phyloP scores from a whole-genome alignment of 805 yeast species.

The Gaillardinia entomophila region DNA sequence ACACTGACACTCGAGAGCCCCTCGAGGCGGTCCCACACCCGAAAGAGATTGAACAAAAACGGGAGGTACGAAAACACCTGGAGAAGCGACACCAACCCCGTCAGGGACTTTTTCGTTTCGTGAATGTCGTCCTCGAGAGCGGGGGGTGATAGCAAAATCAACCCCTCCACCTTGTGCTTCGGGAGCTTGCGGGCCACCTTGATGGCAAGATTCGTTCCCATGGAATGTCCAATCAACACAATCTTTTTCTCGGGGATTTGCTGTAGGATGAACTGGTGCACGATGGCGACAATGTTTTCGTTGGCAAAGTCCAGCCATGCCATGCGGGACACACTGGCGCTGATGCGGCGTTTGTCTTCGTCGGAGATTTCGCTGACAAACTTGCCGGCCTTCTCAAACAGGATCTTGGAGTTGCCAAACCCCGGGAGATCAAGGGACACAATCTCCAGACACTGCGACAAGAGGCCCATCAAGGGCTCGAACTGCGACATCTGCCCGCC shows the following conservation, averaged over 20 bases:
- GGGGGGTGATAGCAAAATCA: constrained; percentile 50
- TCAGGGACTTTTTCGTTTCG: constrained; percentile 1
- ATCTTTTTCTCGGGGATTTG: constrained; percentile 34
- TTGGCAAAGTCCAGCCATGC: constrained; percentile 36
- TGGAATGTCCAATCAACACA: constrained; percentile 63
- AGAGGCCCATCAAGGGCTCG: constrained; percentile 61
- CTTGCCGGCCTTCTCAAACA: constrained; percentile 10
- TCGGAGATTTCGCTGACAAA: constrained; percentile 17
- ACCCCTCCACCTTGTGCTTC: constrained; percentile 36
- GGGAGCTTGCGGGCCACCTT: constrained; percentile 38
- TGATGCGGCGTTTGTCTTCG: constrained; percentile 25
- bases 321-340: constrained; percentile 24
- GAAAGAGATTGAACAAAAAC: constrained; percentile 45
- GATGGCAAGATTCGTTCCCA: constrained; percentile 58
- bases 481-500: constrained; percentile 90
- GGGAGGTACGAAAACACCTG: constrained; percentile 35
- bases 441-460: constrained; percentile 58
- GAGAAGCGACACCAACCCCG: constrained; percentile 9
- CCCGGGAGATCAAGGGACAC: constrained; percentile 83
- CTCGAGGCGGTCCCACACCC: constrained; percentile 55
- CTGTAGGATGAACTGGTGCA: constrained; percentile 31
- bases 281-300: constrained; percentile 34
- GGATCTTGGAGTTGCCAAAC: constrained; percentile 53
- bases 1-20: constrained; percentile 62
- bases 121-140: constrained; percentile 18